Evolutionary conservation across 179 eudicot genomes (phyloP).

Genomic region (Gypsophila paniculata): DNA sequence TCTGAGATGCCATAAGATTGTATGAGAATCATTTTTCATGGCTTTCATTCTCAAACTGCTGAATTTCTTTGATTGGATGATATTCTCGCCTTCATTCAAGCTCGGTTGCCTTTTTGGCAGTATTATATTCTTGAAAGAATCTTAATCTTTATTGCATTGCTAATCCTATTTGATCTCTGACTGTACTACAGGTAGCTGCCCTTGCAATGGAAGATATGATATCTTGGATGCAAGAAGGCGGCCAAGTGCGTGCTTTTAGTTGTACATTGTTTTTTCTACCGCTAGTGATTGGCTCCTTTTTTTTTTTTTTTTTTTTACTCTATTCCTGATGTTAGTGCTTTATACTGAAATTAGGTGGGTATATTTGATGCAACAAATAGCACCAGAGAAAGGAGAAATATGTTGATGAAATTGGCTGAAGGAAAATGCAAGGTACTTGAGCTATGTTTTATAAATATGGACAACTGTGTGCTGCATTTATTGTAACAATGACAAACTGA

Average conservation of each 20-base stretch:
- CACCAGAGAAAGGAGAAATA: conserved; percentile 74
- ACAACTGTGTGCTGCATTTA: not conserved
- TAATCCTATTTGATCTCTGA: conserved; percentile 15
- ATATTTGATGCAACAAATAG: conserved; percentile 98
- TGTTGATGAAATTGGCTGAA: conserved; percentile 99
- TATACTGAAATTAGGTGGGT: conserved; percentile 63
- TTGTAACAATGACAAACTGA: not conserved
- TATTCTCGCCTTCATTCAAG: not conserved
- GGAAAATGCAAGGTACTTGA: conserved; percentile 91
- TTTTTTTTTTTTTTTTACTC: conserved; percentile 2
- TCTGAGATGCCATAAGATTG: not conserved
- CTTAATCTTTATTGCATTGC: not conserved
- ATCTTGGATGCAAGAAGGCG: conserved; percentile 99
- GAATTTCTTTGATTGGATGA: not conserved
- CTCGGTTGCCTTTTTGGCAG: not conserved
- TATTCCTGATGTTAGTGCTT: conserved; percentile 11
- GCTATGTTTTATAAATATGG: not conserved
- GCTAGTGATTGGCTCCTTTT: conserved; percentile 15
- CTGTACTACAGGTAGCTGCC: conserved; percentile 90
- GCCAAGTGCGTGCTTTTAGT: conserved; percentile 60
- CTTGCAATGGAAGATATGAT: conserved; percentile 99
- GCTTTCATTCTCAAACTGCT: not conserved
- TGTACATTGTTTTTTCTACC: conserved; percentile 8
- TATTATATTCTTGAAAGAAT: not conserved
- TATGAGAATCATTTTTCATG: not conserved